Conservation (phyloP, 2,329 filamentous ascomycete species). For the Kalmusia sp. region DNA sequence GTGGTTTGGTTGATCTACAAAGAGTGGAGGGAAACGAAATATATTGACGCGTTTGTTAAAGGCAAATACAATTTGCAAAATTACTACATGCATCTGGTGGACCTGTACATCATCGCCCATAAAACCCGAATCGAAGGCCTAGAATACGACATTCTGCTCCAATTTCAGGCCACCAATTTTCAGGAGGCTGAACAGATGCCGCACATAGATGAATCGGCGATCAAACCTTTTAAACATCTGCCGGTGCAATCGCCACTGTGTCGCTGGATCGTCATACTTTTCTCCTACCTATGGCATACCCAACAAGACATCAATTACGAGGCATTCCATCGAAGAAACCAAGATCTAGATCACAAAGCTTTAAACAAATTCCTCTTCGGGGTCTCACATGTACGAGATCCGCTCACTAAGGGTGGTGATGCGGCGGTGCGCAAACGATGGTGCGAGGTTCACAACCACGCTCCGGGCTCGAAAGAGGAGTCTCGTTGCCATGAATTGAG, state of each 20-base stretch:
- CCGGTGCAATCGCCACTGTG: slow-evolving; percentile 17
- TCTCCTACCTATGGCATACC: slow-evolving; percentile 20
- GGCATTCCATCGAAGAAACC: slow-evolving; percentile 4
- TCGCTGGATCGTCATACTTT: slow-evolving; percentile 22
- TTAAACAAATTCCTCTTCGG: slow-evolving; percentile 18
- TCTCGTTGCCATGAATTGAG: slow-evolving; percentile 5
- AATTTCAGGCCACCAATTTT: slow-evolving; percentile 22
- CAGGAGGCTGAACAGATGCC: slow-evolving; percentile 2
- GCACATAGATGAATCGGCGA: not conserved
- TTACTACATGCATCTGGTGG: slow-evolving; percentile 23
- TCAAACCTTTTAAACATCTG: slow-evolving; percentile 21
- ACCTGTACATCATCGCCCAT: slow-evolving; percentile 20
- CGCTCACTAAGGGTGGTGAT: slow-evolving; percentile 14
- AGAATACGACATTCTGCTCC: slow-evolving; percentile 16
- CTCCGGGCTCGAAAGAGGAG: slow-evolving; percentile 5
- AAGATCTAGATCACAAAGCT: not conserved
- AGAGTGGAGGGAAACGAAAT: not conserved
- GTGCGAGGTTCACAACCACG: slow-evolving; percentile 22
- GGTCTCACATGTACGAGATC: slow-evolving; percentile 10
- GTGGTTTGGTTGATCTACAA: slow-evolving; percentile 7
- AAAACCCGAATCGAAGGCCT: slow-evolving; percentile 1
- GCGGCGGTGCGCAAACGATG: slow-evolving; percentile 15
- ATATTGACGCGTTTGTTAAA: not conserved
- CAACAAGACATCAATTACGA: slow-evolving; percentile 8
- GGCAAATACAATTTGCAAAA: slow-evolving; percentile 10